These are phyloP conservation scores for Eucalyptus erythrocorys DNA, from an alignment of 345 rosid genomes.

Conservation along the genomic window DNA sequence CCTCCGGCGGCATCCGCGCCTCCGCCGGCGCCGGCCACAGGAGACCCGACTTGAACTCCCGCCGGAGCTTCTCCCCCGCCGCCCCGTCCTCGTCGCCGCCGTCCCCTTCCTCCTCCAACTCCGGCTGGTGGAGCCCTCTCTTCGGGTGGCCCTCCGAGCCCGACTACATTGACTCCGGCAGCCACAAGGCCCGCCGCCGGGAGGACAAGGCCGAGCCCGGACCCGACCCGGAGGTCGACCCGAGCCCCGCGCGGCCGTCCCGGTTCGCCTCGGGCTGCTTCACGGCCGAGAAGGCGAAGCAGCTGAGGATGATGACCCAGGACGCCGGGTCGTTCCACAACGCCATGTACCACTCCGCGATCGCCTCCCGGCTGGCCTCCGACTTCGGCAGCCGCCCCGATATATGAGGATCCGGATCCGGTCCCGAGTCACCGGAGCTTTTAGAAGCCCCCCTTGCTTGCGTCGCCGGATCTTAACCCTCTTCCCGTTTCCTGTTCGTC, in stretches of 20 bases:
- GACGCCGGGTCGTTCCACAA: conserved; percentile 50
- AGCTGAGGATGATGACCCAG: conserved; percentile 37
- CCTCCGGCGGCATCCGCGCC: conserved; percentile 19
- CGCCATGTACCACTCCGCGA: conserved; percentile 66
- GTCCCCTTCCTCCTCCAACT: conserved; percentile 5
- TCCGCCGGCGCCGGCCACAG: conserved; percentile 10
- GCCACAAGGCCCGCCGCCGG: neutral
- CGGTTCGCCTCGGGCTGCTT: conserved; percentile 30
- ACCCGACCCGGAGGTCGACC: conserved; percentile 2
- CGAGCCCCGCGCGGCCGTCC: neutral
- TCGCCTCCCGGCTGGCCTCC: conserved; percentile 65
- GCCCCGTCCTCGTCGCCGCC: conserved; percentile 19
- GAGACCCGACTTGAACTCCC: neutral
- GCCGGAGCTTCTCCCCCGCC: conserved; percentile 19
- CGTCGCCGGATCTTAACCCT: neutral
- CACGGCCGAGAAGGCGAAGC: conserved; percentile 67
- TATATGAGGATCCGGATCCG: neutral
- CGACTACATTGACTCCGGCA: conserved; percentile 27
- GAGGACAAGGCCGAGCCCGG: neutral
- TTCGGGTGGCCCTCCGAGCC: conserved; percentile 60
- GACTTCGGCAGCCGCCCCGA: conserved; percentile 16
- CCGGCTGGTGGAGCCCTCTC: conserved; percentile 57
- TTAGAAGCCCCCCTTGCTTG: neutral
- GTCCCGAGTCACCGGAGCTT: neutral
- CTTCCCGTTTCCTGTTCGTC: neutral